Conservation (phyloP, 2,329 filamentous ascomycete species). For the Fusarium liriodendri region DNA sequence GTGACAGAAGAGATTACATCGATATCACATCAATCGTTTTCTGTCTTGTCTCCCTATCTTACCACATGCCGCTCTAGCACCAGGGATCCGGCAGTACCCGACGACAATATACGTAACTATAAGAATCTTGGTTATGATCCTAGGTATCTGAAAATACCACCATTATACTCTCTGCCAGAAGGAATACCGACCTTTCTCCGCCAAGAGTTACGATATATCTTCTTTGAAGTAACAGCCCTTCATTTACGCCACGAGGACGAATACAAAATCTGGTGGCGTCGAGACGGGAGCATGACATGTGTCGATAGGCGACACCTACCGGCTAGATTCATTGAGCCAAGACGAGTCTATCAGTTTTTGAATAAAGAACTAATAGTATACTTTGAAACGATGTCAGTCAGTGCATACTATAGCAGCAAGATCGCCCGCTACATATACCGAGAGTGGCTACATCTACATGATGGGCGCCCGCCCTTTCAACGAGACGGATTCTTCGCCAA, state of each 20-base stretch:
- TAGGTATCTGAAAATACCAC: background rate
- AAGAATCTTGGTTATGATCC: background rate
- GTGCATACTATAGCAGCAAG: background rate
- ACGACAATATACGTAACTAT: background rate
- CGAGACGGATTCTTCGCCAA: constrained; percentile 6
- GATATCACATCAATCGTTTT: background rate
- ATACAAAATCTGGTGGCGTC: background rate
- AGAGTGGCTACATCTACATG: background rate
- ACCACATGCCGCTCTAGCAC: background rate
- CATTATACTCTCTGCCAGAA: background rate
- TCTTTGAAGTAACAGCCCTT: background rate
- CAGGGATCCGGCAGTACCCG: background rate
- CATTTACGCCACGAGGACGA: background rate
- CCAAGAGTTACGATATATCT: constrained; percentile 1
- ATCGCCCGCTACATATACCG: constrained; percentile 1
- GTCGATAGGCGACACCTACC: background rate
- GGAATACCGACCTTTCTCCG: background rate
- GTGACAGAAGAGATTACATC: background rate
- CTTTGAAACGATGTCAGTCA: background rate
- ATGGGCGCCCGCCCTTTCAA: constrained; percentile 2
- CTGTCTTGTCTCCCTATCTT: constrained; percentile 2
- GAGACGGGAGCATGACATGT: constrained; percentile 2
- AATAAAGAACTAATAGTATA: constrained; percentile 16
- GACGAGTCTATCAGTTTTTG: background rate
- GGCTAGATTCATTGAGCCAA: background rate